Evolutionary conservation across 108 stramenopile genomes (phyloP).

Genomic region (Skeletonema costatum): DNA sequence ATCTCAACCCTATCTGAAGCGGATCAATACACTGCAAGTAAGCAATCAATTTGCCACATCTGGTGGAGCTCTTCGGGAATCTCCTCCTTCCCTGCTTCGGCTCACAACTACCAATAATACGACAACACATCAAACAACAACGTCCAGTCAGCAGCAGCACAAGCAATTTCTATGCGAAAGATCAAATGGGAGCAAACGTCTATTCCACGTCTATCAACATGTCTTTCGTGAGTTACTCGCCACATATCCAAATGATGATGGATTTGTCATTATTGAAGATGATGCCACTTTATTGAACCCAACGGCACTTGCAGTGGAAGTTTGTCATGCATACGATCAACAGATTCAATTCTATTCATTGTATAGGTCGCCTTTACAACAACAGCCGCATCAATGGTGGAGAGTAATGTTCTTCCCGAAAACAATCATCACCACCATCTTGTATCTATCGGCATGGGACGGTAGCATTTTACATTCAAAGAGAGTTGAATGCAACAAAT

Average conservation of each 20-base stretch:
- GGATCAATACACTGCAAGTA: constrained; percentile 40
- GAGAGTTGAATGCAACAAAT: constrained; percentile 35
- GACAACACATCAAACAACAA: too few relatives aligned
- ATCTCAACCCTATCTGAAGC: constrained; percentile 7
- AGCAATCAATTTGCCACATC: constrained; percentile 38
- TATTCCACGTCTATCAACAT: constrained; percentile 41
- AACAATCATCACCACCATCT: not conserved
- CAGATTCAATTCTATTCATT: constrained; percentile 35
- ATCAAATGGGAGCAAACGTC: constrained; percentile 51
- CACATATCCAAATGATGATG: constrained; percentile 26
- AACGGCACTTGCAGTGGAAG: constrained; percentile 19
- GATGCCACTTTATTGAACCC: constrained; percentile 29
- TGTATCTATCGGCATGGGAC: constrained; percentile 46
- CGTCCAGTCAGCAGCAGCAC: not conserved
- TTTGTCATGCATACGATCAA: constrained; percentile 23
- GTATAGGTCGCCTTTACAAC: constrained; percentile 40
- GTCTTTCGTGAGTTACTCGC: constrained; percentile 22
- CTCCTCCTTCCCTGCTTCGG: not conserved
- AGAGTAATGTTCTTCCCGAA: not conserved
- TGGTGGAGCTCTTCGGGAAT: constrained; percentile 24
- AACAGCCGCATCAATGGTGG: not conserved
- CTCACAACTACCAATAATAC: too few relatives aligned
- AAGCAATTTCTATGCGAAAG: constrained; percentile 26
- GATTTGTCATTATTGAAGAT: constrained; percentile 46
- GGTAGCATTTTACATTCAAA: constrained; percentile 41